Percentiles rank a stretch among this genome's conserved stretches.
phyloP scores from a whole-genome alignment of 768 basidiomycete species.

The Dioszegia hungarica region DNA sequence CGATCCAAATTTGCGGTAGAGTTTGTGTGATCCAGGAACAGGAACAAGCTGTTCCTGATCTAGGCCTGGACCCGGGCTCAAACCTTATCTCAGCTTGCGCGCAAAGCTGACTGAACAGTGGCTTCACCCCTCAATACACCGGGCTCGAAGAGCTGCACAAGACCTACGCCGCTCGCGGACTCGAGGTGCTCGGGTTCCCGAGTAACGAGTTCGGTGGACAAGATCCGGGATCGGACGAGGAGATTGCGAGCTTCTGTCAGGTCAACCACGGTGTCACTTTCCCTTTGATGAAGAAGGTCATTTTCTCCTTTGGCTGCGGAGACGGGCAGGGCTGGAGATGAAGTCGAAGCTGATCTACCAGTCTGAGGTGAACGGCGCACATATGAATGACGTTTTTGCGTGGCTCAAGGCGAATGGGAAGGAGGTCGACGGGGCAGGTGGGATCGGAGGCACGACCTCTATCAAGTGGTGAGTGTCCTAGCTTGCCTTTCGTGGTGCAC shows the following conservation, averaged over 20 bases:
- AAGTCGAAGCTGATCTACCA: slow-evolving; percentile 1
- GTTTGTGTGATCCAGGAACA: no score
- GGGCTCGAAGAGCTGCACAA: slow-evolving; percentile 77
- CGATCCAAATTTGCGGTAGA: not conserved
- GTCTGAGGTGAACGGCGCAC: slow-evolving; percentile 77
- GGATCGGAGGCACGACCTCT: slow-evolving; percentile 37
- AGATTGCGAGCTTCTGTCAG: slow-evolving; percentile 54
- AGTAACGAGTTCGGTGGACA: slow-evolving; percentile 89
- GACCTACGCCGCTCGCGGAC: slow-evolving; percentile 69
- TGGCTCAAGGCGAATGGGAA: slow-evolving; percentile 78
- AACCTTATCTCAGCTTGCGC: no score
- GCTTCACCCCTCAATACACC: slow-evolving; percentile 50
- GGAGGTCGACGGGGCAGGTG: slow-evolving; percentile 6
- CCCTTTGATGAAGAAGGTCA: slow-evolving; percentile 81
- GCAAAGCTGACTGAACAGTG: slow-evolving; percentile 25
- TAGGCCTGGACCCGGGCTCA: no score
- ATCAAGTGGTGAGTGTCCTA: slow-evolving; percentile 42
- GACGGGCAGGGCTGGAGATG: not conserved
- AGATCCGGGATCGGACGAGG: slow-evolving; percentile 75
- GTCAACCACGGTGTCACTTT: slow-evolving; percentile 84
- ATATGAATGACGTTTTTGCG: slow-evolving; percentile 72
- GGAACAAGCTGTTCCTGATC: no score
- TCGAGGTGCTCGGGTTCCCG: slow-evolving; percentile 84
- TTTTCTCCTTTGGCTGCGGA: not conserved
- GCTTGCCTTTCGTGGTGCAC: not conserved